Evolutionary conservation across 768 basidiomycete species (phyloP), one percentile per base, ranked within the genome.

Genomic region (Lactifluus subvellereus): DNA sequence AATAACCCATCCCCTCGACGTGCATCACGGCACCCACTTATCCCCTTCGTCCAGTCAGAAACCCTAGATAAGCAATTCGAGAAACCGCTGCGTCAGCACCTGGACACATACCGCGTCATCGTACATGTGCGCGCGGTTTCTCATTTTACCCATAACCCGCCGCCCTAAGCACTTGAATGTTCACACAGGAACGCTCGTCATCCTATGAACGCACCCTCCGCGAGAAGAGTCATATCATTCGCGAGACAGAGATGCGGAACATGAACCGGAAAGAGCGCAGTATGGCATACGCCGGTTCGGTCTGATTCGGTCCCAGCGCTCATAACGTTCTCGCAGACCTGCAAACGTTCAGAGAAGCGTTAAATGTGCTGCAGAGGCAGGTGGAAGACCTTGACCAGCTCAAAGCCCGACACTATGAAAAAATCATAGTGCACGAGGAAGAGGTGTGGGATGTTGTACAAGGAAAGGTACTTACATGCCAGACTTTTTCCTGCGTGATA

Each of bases 381-480:
- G 93, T 98, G 0, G 92, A 96, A 68, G 94, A 94, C 62, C 78
- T 97, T 2, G 94, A 98, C 74, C 84, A 84, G 58, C 77, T 98
- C 60, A 96, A 95, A 71, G 82, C 78, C 8, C 79, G 82, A 7
- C 93, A 98, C 75, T 95, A 98, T 70, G 83, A 87, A 66, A 87
- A 93, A 69, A 93, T 96, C 57, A 76, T 94, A 54, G 90, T 91
- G 62, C 94, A 94, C 68, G 94, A 97, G 75, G 92, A 95, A 68
- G 87, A 96, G 73, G 88, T 93, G n/a, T 98, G 95, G 95, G 86
- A 94, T 69, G 83, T 85, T 14, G 91, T 96, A 6, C 86, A 95
- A 72, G 84, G 80, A 66, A 96, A 95, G 79, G 89, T 89, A 67
- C 38, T 73, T 67, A n/a, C 35, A 16, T 33, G 42, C 37, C 10